phyloP scores from a whole-genome alignment of 768 basidiomycete species.

The Podaxis pistillaris region DNA sequence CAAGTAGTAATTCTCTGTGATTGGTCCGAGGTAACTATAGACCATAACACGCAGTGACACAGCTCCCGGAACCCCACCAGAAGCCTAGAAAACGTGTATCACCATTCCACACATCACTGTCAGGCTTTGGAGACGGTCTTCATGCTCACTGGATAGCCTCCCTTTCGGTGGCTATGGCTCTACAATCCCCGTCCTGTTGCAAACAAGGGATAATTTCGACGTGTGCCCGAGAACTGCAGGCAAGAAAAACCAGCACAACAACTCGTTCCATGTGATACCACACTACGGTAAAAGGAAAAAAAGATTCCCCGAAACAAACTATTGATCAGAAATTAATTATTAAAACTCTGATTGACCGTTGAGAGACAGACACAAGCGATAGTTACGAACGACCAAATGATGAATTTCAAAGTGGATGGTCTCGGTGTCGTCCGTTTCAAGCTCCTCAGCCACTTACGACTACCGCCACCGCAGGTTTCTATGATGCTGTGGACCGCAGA shows the following conservation, averaged over 20 bases:
- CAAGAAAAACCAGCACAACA: not conserved
- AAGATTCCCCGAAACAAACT: not conserved
- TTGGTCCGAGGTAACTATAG: not conserved
- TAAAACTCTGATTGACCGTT: not conserved
- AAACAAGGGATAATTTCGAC: not conserved
- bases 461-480: not conserved
- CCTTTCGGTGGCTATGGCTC: not conserved
- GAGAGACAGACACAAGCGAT: no score
- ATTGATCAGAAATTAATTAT: no score
- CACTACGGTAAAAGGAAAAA: not conserved
- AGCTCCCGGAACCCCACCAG: not conserved
- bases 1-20: not conserved
- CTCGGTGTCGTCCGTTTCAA: not conserved
- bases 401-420: not conserved
- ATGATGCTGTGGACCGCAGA: not conserved
- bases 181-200: not conserved
- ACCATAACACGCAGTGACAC: slow-evolving; percentile 4
- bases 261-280: not conserved
- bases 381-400: not conserved
- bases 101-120: not conserved
- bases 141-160: not conserved
- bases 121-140: slow-evolving; percentile 5
- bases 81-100: slow-evolving; percentile 6
- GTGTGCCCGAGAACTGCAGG: not conserved
- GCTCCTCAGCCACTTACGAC: not conserved